Evolutionary conservation across 1,284 basidiomycete genomes (phyloP), one percentile per base, ranked within the genome.

Genomic region (Cutaneotrichosporon sp.): DNA sequence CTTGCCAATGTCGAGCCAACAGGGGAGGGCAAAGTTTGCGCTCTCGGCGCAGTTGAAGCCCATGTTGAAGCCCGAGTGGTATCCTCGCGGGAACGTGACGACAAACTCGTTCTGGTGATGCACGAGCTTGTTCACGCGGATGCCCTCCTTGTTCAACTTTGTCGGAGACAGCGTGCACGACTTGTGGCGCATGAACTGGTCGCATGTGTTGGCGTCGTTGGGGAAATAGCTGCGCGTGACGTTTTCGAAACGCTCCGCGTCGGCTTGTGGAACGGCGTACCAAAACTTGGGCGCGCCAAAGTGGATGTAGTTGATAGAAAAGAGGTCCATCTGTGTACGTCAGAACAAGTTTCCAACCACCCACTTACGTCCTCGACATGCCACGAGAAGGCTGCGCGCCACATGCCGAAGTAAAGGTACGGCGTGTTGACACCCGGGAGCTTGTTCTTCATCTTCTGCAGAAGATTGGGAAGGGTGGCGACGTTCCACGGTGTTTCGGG

Each of bases 321-420:
- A 96, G 3, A 98, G 80, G 70, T 97, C 94, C 89, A 91, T 91
- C 71, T 91, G 54, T n/a, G 26, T 15, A 21, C 18, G 40, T 43
- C 37, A 44, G 52, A 41, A 23, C 49, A 26, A 23, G 23, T n/a
- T n/a, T n/a, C 18, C 4, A 2, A 4, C 7, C 13, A 30, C 21
- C 69, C 23, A 54, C 72, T 67, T 63, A 78, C 78, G 60, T 82
- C 83, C 65, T 98, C 94, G 44, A 98, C 94, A 65, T 98, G 94
- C 96, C 96, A 99, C 0, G 94, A 91, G 74, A 98, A 96, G 0
- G 91, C 93, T 14, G 96, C 94, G 49, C 91, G 81, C 94, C 94
- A 99, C 91, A 97, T 97, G 61, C 94, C 94, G 74, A 96, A 97
- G 75, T 98, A 98, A 4, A 98, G 82, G 72, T 98, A 98, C 0